Conservation (phyloP, 148 eudicot species). For the Cornus suecica region DNA sequence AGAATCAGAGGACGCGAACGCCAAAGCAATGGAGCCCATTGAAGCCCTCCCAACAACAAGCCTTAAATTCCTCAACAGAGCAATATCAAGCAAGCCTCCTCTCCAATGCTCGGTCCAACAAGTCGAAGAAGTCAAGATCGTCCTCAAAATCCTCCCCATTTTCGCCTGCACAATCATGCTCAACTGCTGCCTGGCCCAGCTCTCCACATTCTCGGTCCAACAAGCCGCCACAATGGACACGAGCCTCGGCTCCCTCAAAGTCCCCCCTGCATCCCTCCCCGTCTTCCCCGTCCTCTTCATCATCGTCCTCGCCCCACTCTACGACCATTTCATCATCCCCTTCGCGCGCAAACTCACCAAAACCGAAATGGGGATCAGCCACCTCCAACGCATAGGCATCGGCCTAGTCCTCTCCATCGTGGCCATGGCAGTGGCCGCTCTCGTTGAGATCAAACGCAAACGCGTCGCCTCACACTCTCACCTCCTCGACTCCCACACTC, state of each 20-base stretch:
- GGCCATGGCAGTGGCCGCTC: slow-evolving; percentile 72
- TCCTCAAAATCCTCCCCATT: slow-evolving; percentile 62
- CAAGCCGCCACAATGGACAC: slow-evolving; percentile 84
- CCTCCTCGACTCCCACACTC: slow-evolving; percentile 24
- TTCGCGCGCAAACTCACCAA: slow-evolving; percentile 57
- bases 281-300: slow-evolving; percentile 67
- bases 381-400: slow-evolving; percentile 64
- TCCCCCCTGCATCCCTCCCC: slow-evolving; percentile 86
- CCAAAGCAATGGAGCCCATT: background rate
- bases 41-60: slow-evolving; percentile 39
- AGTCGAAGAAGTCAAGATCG: slow-evolving; percentile 72
- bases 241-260: slow-evolving; percentile 51
- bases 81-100: slow-evolving; percentile 30
- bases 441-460: slow-evolving; percentile 64
- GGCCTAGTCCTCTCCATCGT: slow-evolving; percentile 54
- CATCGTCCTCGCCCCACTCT: slow-evolving; percentile 69
- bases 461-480: slow-evolving; percentile 26
- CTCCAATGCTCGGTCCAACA: slow-evolving; percentile 51
- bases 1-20: slow-evolving; percentile 13
- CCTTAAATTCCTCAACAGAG: slow-evolving; percentile 55
- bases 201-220: slow-evolving; percentile 87
- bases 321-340: slow-evolving; percentile 63
- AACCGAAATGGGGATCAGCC: slow-evolving; percentile 70
- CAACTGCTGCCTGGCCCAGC: slow-evolving; percentile 80
- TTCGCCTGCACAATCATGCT: slow-evolving; percentile 70